A percentile compares a stretch with the other conserved stretches of the same genome.
Evolutionary conservation across 768 basidiomycete genomes (phyloP).

Genomic region (Phylloporus arenicola): DNA sequence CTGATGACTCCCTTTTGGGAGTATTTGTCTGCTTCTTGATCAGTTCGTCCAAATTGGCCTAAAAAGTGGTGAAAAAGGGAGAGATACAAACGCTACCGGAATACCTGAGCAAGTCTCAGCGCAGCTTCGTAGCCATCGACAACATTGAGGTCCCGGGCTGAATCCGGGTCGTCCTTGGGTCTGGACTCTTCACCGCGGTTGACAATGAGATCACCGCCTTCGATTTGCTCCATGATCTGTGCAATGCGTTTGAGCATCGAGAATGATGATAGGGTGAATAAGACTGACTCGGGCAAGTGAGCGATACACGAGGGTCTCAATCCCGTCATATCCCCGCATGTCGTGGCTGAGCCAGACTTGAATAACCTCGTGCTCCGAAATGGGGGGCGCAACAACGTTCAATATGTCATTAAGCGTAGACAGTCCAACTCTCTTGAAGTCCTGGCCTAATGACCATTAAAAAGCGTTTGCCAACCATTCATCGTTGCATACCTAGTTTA

Average conservation of each 20-base stretch:
- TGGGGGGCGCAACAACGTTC: constrained; percentile 96
- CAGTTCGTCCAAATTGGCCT: constrained; percentile 77
- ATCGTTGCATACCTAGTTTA: constrained; percentile 64
- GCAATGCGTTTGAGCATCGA: constrained; percentile 2
- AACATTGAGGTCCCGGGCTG: constrained; percentile 65
- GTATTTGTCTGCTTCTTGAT: constrained; percentile 55
- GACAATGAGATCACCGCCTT: constrained; percentile 86
- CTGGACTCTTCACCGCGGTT: constrained; percentile 76
- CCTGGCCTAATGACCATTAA: constrained; percentile 56
- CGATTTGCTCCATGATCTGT: constrained; percentile 90
- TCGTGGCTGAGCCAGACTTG: constrained; percentile 94
- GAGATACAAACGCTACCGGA: background rate
- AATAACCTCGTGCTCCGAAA: constrained; percentile 97
- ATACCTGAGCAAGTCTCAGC: constrained; percentile 77
- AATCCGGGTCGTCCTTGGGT: constrained; percentile 49
- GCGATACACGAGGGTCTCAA: constrained; percentile 90
- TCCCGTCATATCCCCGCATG: constrained; percentile 93
- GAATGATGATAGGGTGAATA: background rate
- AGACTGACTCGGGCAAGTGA: constrained; percentile 68
- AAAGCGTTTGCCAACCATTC: background rate
- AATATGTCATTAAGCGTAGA: constrained; percentile 88
- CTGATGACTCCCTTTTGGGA: constrained; percentile 25
- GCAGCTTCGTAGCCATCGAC: constrained; percentile 85
- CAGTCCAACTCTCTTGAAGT: constrained; percentile 81
- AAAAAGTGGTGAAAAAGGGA: constrained; percentile 6